Evolutionary conservation across 2,329 filamentous ascomycete species (phyloP), one percentile per base, ranked within the genome.

Genomic region (Microcera coccophila): DNA sequence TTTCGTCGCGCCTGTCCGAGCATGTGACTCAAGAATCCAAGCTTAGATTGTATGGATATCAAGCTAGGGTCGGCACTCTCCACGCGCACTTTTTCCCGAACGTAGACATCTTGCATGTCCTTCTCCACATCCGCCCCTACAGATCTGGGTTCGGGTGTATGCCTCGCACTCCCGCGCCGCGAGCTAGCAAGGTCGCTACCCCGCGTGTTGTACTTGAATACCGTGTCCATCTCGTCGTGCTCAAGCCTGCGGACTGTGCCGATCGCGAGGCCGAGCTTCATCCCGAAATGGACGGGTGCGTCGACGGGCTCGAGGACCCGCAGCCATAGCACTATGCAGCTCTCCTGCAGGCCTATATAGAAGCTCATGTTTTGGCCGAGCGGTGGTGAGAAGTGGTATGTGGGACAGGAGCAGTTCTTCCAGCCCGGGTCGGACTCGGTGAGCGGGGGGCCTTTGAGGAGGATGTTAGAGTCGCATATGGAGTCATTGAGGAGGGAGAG

Each of bases 41-140:
- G 71, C 67, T 96, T 96, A 4, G 89, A 85, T 63, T 87, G 84
- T 24, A 93, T 74, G 26, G 87, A 85, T 62, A 96, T 82, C 51
- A 96, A 63, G 55, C 82, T 90, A 1, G 91, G 91, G 63, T 97
- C 90, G 42, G 90, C 87, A 57, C 82, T 91, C 65, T 95, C 90
- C 2, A 96, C 84, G 31, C 86, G 77, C 4, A 95, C 79, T 69
- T 96, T 96, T 63, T 96, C 91, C 53, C 84, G 82, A 35, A 97
- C 91, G 50, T 81, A 84, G 3, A 96, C 90, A 48, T 93, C 82
- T 3, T 66, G 62, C 31, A 39, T 48, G n/a, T 54, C 53, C 32
- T 40, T 48, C 14, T 54, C 52, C 22, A 50, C 51, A 16, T 48
- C 45, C 7, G 53, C 42, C 3, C 49, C 42, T 10, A 47, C 37